Conservation (phyloP, 75 land plant genomes). For the Pseudotsuga menziesii region DNA sequence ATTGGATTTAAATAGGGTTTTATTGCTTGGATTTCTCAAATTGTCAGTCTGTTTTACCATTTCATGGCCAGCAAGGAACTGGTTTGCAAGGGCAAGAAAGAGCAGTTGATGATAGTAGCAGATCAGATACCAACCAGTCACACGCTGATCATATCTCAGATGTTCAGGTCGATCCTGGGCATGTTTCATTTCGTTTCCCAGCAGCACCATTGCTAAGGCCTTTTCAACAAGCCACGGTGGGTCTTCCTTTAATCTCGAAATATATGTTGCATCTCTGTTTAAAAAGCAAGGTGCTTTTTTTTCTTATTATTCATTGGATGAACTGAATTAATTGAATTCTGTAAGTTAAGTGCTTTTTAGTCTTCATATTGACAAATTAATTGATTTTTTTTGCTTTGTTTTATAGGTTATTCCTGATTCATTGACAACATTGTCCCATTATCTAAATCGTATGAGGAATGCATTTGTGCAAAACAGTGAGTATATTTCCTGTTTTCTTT, state of each 20-base stretch:
- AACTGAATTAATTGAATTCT: background rate
- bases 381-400: background rate
- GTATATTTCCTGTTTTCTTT: constrained; percentile 6
- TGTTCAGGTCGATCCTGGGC: constrained; percentile 17
- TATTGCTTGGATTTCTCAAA: background rate
- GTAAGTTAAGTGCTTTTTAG: background rate
- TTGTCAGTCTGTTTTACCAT: background rate
- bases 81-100: constrained; percentile 10
- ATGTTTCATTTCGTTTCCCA: constrained; percentile 23
- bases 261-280: too few species aligned
- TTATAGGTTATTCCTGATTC: constrained; percentile 94
- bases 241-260: background rate
- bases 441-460: constrained; percentile 59
- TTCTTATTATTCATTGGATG: background rate
- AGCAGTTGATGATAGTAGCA: background rate
- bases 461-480: constrained; percentile 53
- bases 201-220: constrained; percentile 19
- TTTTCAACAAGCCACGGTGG: constrained; percentile 32
- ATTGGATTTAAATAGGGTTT: background rate
- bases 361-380: background rate
- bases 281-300: background rate
- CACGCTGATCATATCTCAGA: constrained; percentile 18
- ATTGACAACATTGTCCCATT: constrained; percentile 77
- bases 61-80: constrained; percentile 17
- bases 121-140: constrained; percentile 9